These are phyloP conservation scores for Vicia faba DNA, from an alignment of 306 rosid genomes.

Conservation along the genomic window DNA sequence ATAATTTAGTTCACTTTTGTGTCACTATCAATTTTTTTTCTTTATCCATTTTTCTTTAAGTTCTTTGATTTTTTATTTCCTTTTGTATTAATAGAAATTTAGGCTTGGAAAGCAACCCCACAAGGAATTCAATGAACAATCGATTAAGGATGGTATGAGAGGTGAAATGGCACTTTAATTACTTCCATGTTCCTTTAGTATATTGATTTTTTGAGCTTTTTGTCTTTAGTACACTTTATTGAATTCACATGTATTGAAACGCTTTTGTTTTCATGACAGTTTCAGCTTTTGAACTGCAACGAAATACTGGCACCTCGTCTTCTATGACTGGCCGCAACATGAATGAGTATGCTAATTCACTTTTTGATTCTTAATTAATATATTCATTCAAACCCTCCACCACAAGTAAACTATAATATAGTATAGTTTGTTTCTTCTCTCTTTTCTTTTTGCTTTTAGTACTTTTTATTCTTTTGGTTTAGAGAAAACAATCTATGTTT, in stretches of 20 bases:
- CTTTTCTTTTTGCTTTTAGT: background rate
- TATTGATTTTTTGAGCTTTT: background rate
- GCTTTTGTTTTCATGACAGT: conserved; percentile 51
- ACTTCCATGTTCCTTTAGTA: conserved; percentile 51
- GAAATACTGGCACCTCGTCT: conserved; percentile 83
- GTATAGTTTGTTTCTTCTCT: background rate
- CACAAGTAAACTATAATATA: background rate
- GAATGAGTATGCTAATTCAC: conserved; percentile 70
- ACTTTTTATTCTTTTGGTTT: conserved; percentile 14
- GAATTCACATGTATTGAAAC: conserved; percentile 11
- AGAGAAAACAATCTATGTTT: background rate
- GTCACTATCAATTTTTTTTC: conserved; percentile 25
- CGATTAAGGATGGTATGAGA: conserved; percentile 84
- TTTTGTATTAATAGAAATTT: conserved; percentile 60
- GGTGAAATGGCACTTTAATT: conserved; percentile 48
- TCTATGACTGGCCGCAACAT: conserved; percentile 81
- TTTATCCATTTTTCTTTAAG: conserved; percentile 9
- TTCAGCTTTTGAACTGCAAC: conserved; percentile 79
- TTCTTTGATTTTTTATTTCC: conserved; percentile 34
- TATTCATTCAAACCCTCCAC: background rate
- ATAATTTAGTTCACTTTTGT: conserved; percentile 32
- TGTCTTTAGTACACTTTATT: conserved; percentile 33
- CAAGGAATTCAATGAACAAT: conserved; percentile 95
- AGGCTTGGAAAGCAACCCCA: conserved; percentile 99
- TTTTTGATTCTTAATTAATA: background rate